These are phyloP conservation scores for Taiozyma onychis DNA, from an alignment of 1,139 yeast species.

Conservation along the genomic window DNA sequence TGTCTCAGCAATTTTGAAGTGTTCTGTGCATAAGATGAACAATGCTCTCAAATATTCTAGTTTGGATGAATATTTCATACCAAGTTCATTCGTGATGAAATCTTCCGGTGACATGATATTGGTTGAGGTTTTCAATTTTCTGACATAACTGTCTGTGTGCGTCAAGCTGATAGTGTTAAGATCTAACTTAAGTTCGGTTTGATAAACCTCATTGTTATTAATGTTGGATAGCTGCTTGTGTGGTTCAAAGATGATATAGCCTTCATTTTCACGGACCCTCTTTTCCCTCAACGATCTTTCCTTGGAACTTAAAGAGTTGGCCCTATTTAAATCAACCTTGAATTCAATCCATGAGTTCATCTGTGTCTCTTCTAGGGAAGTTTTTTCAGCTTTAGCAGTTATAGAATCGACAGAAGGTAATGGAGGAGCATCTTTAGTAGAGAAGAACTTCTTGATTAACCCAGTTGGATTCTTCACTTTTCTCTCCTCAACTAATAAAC, in stretches of 20 bases:
- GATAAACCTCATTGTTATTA: slow-evolving; percentile 37
- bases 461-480: slow-evolving; percentile 13
- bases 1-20: slow-evolving; percentile 35
- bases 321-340: slow-evolving; percentile 62
- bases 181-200: slow-evolving; percentile 26
- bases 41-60: slow-evolving; percentile 57
- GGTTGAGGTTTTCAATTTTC: slow-evolving; percentile 19
- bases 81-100: slow-evolving; percentile 41
- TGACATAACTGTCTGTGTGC: slow-evolving; percentile 26
- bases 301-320: slow-evolving; percentile 63
- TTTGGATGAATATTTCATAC: slow-evolving; percentile 36
- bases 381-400: slow-evolving; percentile 3
- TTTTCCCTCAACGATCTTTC: slow-evolving; percentile 68
- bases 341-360: slow-evolving; percentile 41
- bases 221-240: slow-evolving; percentile 27
- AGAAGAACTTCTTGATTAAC: slow-evolving; percentile 14
- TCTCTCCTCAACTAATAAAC: slow-evolving; percentile 19
- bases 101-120: slow-evolving; percentile 38
- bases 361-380: slow-evolving; percentile 15
- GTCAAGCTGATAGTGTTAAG: slow-evolving; percentile 26
- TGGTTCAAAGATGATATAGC: slow-evolving; percentile 29
- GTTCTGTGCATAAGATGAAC: slow-evolving; percentile 53
- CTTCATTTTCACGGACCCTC: slow-evolving; percentile 57
- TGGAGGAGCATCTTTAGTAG: slow-evolving; percentile 23
- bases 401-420: slow-evolving; percentile 22